Percentiles rank a stretch among this genome's conserved stretches.
Evolutionary conservation across 805 yeast genomes (phyloP).

Genomic region (Spathaspora girioi): DNA sequence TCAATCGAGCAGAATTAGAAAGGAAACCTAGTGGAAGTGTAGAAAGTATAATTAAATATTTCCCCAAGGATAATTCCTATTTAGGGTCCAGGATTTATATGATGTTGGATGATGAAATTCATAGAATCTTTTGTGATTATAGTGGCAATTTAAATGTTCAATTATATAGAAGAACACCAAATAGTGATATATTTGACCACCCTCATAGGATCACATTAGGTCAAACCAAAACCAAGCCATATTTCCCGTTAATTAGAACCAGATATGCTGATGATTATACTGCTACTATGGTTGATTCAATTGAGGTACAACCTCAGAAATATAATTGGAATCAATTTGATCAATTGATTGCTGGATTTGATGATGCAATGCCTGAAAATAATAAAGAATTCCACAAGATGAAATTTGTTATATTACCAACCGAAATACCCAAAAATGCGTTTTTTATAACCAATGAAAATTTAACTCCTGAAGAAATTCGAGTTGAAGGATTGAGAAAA

Average conservation of each 20-base stretch:
- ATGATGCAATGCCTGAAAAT: constrained; percentile 60
- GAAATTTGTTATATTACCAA: constrained; percentile 82
- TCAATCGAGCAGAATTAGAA: constrained; percentile 60
- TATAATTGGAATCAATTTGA: constrained; percentile 92
- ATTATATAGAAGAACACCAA: constrained; percentile 43
- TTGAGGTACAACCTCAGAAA: constrained; percentile 47
- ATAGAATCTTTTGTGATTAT: constrained; percentile 71
- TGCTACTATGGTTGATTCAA: constrained; percentile 53
- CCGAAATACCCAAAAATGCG: constrained; percentile 60
- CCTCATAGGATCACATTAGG: constrained; percentile 10
- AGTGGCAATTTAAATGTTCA: constrained; percentile 77
- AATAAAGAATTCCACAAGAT: constrained; percentile 57
- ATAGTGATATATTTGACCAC: constrained; percentile 3
- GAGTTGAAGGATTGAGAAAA: constrained; percentile 84
- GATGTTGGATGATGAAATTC: constrained; percentile 79
- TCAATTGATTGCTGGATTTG: constrained; percentile 87
- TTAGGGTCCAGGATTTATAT: constrained; percentile 67
- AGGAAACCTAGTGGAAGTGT: constrained; percentile 54
- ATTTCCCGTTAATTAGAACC: constrained; percentile 58
- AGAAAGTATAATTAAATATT: constrained; percentile 52
- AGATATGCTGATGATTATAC: constrained; percentile 69
- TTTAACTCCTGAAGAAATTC: constrained; percentile 76
- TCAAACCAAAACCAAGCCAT: constrained; percentile 6
- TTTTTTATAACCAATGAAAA: constrained; percentile 52
- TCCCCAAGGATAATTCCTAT: constrained; percentile 40